Percentiles rank a stretch among this genome's conserved stretches.
Evolutionary conservation across 2,329 filamentous ascomycete genomes (phyloP).

Genomic region (Apiospora pterosperma): DNA sequence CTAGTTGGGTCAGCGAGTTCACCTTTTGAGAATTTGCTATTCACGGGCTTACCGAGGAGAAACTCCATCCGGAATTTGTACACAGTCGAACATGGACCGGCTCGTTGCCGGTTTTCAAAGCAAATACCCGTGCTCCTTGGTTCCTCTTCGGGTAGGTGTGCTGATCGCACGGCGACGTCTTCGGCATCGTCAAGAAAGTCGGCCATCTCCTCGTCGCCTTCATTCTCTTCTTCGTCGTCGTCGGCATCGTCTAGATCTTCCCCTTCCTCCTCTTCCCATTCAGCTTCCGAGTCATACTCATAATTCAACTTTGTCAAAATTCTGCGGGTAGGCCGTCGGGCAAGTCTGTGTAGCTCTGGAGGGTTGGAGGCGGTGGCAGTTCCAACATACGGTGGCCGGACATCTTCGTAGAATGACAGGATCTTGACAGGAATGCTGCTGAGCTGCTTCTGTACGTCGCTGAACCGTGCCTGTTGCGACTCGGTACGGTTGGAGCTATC

Average conservation of each 20-base stretch:
- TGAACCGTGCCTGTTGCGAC: slow-evolving; percentile 33
- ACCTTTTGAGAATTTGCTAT: too few relatives aligned
- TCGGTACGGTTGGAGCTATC: slow-evolving; percentile 32
- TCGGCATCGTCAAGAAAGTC: slow-evolving; percentile 88
- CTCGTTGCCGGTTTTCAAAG: slow-evolving; percentile 64
- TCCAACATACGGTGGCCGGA: slow-evolving; percentile 68
- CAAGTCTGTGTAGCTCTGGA: slow-evolving; percentile 47
- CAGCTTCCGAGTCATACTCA: slow-evolving; percentile 81
- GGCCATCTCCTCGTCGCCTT: slow-evolving; percentile 79
- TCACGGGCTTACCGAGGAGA: slow-evolving; percentile 58
- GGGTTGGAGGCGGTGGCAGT: slow-evolving; percentile 61
- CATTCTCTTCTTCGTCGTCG: slow-evolving; percentile 65
- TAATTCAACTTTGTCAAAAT: slow-evolving; percentile 66
- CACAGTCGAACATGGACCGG: slow-evolving; percentile 45
- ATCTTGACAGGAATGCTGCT: slow-evolving; percentile 59
- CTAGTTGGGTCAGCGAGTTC: slow-evolving; percentile 22
- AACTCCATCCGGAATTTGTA: slow-evolving; percentile 70
- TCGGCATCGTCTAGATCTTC: slow-evolving; percentile 45
- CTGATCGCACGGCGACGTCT: slow-evolving; percentile 44
- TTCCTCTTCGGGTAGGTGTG: slow-evolving; percentile 59
- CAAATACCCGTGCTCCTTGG: slow-evolving; percentile 78
- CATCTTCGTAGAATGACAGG: slow-evolving; percentile 60
- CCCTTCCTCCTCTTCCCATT: slow-evolving; percentile 74
- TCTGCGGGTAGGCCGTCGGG: slow-evolving; percentile 50
- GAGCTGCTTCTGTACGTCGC: slow-evolving; percentile 32